Base-by-base conservation (phyloP, 768 basidiomycete genomes). In the Tulasnella sp. region DNA sequence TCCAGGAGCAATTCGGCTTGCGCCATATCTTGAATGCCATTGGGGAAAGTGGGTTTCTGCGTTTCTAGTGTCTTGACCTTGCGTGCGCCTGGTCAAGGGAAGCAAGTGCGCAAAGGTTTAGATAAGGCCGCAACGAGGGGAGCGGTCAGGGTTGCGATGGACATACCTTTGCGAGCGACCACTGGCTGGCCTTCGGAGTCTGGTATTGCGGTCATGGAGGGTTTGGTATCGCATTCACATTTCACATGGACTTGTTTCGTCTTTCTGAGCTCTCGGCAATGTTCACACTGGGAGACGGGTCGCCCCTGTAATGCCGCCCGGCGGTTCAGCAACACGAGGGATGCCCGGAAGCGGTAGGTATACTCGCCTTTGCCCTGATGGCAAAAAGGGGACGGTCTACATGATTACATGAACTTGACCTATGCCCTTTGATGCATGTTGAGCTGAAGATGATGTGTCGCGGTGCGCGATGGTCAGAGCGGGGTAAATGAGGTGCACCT, bases 341-440 rank as follows among this genome's bases (percentile, higher is more conserved):
- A 3, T 3, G 44, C 47, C 16, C n/a, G n/a, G n/a, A 16, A 7
- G 47, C 26, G 26, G 14, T 26, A 16, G 0, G 47, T 7, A 40
- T 22, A 29, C n/a, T n/a, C 36, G 40, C 71, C 71, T 72, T 95
- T 83, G 90, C 92, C 84, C 94, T 92, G 73, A 96, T 89, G 79
- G 95, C 92, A 75, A 92, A 94, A n/a, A 97, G 83, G 4, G 94
- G 93, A 22, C 95, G 84, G 76, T 94, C 91, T 36, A 88, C 88
- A 78, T 97, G 95, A 63, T 86, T 86, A 79, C 95, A 97, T 16
- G 87, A 87, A 2, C 93, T 94, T 14, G 94, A 95, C 69, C 95
- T 88, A 77, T 97, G 94, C 0, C 95, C 95, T 81, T 95, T 95
- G 79, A 95, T 95, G 80, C 95, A 97, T 14, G 92, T 90, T 82